Base-by-base conservation (phyloP, 83 land plant species). In the Picea abies region DNA sequence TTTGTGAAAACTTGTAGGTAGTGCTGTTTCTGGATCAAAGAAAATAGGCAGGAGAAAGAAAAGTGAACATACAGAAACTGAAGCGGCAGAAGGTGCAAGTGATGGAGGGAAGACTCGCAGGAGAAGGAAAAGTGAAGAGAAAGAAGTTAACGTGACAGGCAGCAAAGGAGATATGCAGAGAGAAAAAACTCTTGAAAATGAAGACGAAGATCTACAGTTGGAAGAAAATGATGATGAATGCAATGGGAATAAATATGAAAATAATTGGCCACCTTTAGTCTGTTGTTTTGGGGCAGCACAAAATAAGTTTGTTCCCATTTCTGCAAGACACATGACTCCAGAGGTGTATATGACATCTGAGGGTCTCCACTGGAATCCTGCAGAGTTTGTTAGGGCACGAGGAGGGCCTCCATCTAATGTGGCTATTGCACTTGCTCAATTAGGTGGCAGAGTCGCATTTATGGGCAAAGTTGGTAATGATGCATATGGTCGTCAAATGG, bases 281-380 rank as follows among this genome's bases (percentile, higher is more conserved):
- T 96, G 99, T 88, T 98, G 99, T 90, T 98, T 96, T 85, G 99
- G 99, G 73, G 94, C 98, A 67, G 99, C 94, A 4, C 91, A 92
- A 32, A 84, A 89, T 84, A 90, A 88, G 78, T 98, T 98, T 84
- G 75, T 96, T 78, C 99, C 99, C 17, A 88, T 94, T 63, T 86
- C 91, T 72, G 92, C 90, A 61, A 91, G 92, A 79, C 88, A 94
- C 77, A 81, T 93, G 84, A 92, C 93, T 81, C 86, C 92, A 82
- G 95, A 96, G 39, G 83, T 93, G 12, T 96, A 92, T 85, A 89
- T 92, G 39, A 65, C 89, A 16, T 86, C 85, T 89, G 90, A 89
- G 78, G 91, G 86, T 81, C 84, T 90, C 62, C 85, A 87, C 23
- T 98, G 97, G 96, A 84, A 83, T 8, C 99, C 98, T 60, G 92